Evolutionary conservation across 164 flowering plant genomes (phyloP).

Genomic region (Aristolochia fimbriata): DNA sequence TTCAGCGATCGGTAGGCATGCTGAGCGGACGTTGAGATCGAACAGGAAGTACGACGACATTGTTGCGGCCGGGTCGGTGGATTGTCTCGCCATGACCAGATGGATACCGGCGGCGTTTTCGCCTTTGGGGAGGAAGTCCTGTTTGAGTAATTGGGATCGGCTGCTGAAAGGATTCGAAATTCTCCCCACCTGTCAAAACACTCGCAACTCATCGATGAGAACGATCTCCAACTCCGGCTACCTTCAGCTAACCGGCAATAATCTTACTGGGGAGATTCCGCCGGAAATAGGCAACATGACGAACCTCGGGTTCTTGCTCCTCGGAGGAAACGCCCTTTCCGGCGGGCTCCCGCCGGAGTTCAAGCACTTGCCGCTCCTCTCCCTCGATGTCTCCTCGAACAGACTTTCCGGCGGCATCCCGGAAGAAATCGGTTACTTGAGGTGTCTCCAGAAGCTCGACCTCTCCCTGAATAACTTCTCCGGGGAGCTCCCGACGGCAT

Average conservation of each 20-base stretch:
- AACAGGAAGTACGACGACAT: slow-evolving; percentile 21
- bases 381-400: slow-evolving; percentile 52
- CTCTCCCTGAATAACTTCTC: slow-evolving; percentile 81
- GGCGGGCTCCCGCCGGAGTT: slow-evolving; percentile 56
- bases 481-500: slow-evolving; percentile 50
- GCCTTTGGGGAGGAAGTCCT: slow-evolving; percentile 72
- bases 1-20: slow-evolving; percentile 41
- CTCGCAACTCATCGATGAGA: slow-evolving; percentile 14
- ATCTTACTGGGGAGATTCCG: slow-evolving; percentile 56
- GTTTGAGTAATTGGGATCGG: slow-evolving; percentile 56
- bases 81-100: too few species aligned
- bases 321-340: slow-evolving; percentile 42
- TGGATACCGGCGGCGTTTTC: slow-evolving; percentile 82
- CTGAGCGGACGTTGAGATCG: slow-evolving; percentile 34
- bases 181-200: slow-evolving; percentile 36
- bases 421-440: slow-evolving; percentile 32
- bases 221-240: too few species aligned
- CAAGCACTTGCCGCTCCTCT: slow-evolving; percentile 41
- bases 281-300: slow-evolving; percentile 45
- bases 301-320: slow-evolving; percentile 54
- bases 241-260: slow-evolving; percentile 64
- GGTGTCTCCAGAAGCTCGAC: slow-evolving; percentile 70
- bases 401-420: slow-evolving; percentile 61
- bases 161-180: slow-evolving; percentile 59
- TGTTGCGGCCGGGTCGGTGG: slow-evolving; percentile 58